Evolutionary conservation across 2,329 filamentous ascomycete genomes (phyloP).

Genomic region (Fusarium sterilihyphosum): DNA sequence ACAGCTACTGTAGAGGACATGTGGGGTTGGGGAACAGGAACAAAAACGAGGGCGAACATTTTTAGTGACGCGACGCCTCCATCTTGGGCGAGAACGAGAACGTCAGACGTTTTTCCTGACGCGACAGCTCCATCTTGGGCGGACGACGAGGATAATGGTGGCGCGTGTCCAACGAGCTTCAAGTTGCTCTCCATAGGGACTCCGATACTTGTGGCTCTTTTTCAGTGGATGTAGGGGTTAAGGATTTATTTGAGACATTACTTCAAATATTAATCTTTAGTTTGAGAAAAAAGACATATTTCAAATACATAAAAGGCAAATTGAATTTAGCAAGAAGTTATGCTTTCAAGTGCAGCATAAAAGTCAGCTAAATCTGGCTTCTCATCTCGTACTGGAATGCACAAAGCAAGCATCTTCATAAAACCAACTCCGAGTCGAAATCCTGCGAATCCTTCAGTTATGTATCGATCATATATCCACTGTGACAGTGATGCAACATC

Average conservation of each 20-base stretch:
- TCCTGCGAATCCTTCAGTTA: background rate
- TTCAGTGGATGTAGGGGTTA: background rate
- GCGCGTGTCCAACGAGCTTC: background rate
- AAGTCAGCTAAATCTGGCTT: background rate
- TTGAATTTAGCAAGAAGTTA: background rate
- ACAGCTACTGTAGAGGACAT: background rate
- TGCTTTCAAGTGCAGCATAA: background rate
- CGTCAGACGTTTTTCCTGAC: background rate
- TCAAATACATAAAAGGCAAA: background rate
- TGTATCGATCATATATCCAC: background rate
- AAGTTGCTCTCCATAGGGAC: rapidly evolving
- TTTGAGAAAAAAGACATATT: no score
- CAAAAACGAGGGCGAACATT: no score
- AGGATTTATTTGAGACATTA: no score
- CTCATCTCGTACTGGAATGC: background rate
- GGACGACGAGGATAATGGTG: background rate
- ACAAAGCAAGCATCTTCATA: background rate
- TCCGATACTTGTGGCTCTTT: background rate
- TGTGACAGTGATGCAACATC: background rate
- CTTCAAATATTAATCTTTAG: background rate
- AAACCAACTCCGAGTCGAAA: background rate
- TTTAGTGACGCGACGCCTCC: no score
- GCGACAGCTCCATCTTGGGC: background rate
- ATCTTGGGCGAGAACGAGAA: no score
- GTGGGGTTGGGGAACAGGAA: background rate